Evolutionary conservation across 441 rosid species (phyloP).

Genomic region (Erodium texanum): DNA sequence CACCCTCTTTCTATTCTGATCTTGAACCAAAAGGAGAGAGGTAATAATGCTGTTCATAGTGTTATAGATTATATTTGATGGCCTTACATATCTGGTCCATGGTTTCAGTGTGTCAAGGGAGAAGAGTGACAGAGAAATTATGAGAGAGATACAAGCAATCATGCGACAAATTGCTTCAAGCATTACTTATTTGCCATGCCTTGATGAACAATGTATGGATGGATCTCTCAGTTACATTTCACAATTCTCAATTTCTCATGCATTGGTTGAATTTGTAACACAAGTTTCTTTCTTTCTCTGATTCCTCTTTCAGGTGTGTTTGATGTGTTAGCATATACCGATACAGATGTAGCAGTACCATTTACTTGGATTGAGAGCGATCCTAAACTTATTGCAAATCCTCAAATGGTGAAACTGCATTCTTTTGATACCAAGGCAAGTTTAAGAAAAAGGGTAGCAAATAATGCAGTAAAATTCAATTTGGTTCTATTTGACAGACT

Average conservation of each 20-base stretch:
- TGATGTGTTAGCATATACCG: constrained; percentile 85
- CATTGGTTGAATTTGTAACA: too few species aligned
- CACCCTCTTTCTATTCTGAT: too few species aligned
- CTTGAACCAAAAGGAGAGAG: too few species aligned
- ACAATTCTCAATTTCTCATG: too few species aligned
- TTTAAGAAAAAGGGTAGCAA: too few species aligned
- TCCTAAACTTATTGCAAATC: constrained; percentile 82
- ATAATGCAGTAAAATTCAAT: too few species aligned
- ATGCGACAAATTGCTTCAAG: constrained; percentile 3
- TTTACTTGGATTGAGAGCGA: constrained; percentile 94
- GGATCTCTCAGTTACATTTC: too few species aligned
- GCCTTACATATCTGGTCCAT: neutral
- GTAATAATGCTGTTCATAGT: too few species aligned
- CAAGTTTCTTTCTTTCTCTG: too few species aligned
- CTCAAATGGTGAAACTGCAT: constrained; percentile 95
- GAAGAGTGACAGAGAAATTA: constrained; percentile 86
- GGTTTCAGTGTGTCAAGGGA: constrained; percentile 15
- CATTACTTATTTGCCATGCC: constrained; percentile 49
- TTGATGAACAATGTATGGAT: constrained; percentile 76
- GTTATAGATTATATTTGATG: neutral
- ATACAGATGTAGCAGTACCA: constrained; percentile 76
- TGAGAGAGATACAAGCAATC: constrained; percentile 82
- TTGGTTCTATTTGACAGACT: too few species aligned
- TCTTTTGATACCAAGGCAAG: constrained; percentile 85
- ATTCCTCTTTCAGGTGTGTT: constrained; percentile 66